These are phyloP conservation scores for Populus hybrid DNA, from an alignment of 441 rosid genomes.

Conservation along the genomic window DNA sequence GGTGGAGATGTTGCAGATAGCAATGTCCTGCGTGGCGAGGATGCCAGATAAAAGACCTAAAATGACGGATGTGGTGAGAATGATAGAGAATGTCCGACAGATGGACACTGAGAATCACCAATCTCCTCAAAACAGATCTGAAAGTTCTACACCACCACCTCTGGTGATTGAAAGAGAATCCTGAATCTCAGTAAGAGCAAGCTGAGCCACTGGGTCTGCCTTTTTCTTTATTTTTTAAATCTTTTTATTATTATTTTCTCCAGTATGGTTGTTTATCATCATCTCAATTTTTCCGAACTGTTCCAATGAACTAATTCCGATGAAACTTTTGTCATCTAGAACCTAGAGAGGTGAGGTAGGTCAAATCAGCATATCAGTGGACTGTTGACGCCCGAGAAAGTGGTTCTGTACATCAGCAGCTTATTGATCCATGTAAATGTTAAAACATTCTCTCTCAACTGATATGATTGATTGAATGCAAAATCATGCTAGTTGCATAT, in stretches of 20 bases:
- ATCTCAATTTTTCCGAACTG: background rate
- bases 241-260: slow-evolving; percentile 2
- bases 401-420: background rate
- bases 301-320: slow-evolving; percentile 14
- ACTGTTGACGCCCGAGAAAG: background rate
- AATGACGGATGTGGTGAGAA: slow-evolving; percentile 64
- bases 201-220: background rate
- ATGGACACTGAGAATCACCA: slow-evolving; percentile 35
- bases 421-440: slow-evolving; percentile 1
- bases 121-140: slow-evolving; percentile 52
- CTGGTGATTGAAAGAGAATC: slow-evolving; percentile 24
- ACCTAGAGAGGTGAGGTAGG: background rate
- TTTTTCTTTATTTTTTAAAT: slow-evolving; percentile 3
- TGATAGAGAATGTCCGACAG: slow-evolving; percentile 62
- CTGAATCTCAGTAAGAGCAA: slow-evolving; percentile 10
- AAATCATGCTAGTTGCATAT: background rate
- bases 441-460: background rate
- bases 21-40: slow-evolving; percentile 83
- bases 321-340: background rate
- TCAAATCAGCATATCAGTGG: background rate
- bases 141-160: slow-evolving; percentile 53
- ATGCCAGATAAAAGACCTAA: slow-evolving; percentile 81
- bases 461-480: background rate
- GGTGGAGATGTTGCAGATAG: slow-evolving; percentile 97
- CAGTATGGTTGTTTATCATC: slow-evolving; percentile 13